phyloP scores from a whole-genome alignment of 371 early-diverging fungal species.

The Mortierella sp. region DNA sequence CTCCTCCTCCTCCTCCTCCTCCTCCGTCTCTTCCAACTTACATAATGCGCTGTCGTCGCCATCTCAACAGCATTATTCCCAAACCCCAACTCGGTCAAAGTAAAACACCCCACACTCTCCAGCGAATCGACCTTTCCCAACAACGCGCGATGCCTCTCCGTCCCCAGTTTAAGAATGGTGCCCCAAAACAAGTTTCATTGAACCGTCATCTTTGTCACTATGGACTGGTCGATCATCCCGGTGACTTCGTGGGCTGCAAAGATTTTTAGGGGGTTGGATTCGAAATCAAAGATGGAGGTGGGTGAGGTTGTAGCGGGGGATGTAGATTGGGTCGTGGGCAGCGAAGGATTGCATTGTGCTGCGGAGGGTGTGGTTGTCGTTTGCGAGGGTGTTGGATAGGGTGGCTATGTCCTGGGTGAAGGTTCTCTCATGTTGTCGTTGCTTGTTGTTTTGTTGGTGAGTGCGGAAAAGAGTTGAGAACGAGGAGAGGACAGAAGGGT shows the following conservation, averaged over 20 bases:
- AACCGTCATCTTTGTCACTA: constrained; percentile 74
- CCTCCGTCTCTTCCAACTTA: constrained; percentile 4
- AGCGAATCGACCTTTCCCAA: constrained; percentile 64
- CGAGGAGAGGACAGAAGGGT: too few species aligned
- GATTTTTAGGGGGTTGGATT: constrained; percentile 74
- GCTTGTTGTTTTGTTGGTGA: background rate
- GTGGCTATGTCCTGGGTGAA: constrained; percentile 13
- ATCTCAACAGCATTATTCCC: constrained; percentile 82
- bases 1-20: background rate
- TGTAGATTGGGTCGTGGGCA: constrained; percentile 60
- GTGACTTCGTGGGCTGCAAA: constrained; percentile 76
- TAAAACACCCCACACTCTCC: constrained; percentile 74
- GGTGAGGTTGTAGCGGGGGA: constrained; percentile 71
- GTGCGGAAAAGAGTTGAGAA: too few species aligned
- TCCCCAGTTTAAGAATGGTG: constrained; percentile 74
- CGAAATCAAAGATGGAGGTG: constrained; percentile 74
- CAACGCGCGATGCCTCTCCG: constrained; percentile 69
- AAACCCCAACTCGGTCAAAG: constrained; percentile 77
- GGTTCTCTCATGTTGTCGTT: background rate
- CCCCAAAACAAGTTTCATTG: constrained; percentile 72
- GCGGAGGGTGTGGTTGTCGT: constrained; percentile 40
- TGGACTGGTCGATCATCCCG: constrained; percentile 73
- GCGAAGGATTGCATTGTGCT: constrained; percentile 36
- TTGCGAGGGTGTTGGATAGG: constrained; percentile 16
- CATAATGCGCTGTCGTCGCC: constrained; percentile 70